phyloP scores from a whole-genome alignment of 2,329 filamentous ascomycete genomes.

The Verticillium nubilum region DNA sequence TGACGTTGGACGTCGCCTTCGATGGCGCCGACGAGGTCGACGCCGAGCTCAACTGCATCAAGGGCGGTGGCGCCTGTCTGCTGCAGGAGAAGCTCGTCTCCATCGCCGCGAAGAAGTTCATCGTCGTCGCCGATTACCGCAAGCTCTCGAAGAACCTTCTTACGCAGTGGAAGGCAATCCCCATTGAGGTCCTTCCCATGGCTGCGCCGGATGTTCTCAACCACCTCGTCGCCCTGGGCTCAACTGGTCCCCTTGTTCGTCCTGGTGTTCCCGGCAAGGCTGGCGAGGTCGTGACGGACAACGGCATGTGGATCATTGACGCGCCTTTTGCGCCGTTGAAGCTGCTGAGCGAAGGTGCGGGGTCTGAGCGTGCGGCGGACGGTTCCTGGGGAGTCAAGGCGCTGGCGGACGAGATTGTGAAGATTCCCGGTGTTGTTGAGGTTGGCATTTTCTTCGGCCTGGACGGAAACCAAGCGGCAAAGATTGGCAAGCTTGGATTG shows the following conservation, averaged over 20 bases:
- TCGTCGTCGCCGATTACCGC: constrained; percentile 87
- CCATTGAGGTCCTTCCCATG: constrained; percentile 88
- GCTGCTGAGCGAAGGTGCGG: constrained; percentile 47
- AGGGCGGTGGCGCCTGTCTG: constrained; percentile 93
- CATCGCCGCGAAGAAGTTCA: constrained; percentile 74
- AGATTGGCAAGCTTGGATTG: constrained; percentile 51
- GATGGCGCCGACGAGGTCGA: constrained; percentile 98
- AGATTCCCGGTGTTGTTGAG: constrained; percentile 81
- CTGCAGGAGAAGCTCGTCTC: constrained; percentile 98
- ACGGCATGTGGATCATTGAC: constrained; percentile 75
- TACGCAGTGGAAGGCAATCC: constrained; percentile 75
- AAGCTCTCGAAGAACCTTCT: constrained; percentile 77
- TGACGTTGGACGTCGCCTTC: constrained; percentile 81
- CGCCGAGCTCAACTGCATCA: constrained; percentile 91
- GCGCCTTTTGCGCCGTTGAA: constrained; percentile 77
- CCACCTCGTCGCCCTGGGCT: constrained; percentile 69
- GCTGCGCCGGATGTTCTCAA: constrained; percentile 71
- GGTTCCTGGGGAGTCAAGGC: constrained; percentile 76
- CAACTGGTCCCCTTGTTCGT: constrained; percentile 64
- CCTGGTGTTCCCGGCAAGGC: constrained; percentile 71
- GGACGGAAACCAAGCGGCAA: constrained; percentile 63
- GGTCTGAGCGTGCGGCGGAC: constrained; percentile 32
- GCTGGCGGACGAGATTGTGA: constrained; percentile 69
- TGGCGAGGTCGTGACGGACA: constrained; percentile 62
- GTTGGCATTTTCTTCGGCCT: constrained; percentile 84